Conservation (phyloP, 352 stramenopile genomes). For the Phytophthora capsici region DNA sequence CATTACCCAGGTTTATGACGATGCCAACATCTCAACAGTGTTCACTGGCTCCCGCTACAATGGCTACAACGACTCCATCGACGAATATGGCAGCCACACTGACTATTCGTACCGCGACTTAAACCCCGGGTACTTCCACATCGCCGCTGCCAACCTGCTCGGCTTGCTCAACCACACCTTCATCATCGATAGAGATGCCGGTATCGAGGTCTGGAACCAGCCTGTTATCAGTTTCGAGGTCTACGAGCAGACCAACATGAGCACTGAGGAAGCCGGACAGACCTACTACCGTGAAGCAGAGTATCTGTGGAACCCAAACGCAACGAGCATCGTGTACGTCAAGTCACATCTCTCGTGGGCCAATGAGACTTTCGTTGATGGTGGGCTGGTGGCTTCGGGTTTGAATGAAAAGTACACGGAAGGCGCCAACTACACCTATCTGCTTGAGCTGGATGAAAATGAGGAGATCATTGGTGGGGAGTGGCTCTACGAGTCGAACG, state of each 20-base stretch:
- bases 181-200: conserved; percentile 40
- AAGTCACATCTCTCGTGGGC: conserved; percentile 44
- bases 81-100: conserved; percentile 43
- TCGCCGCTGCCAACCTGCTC: conserved; percentile 46
- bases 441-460: conserved; percentile 32
- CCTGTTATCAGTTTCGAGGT: conserved; percentile 49
- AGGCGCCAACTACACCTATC: conserved; percentile 32
- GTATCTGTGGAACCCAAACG: conserved; percentile 48
- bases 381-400: conserved; percentile 26
- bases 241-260: conserved; percentile 28
- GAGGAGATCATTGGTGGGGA: conserved; percentile 39
- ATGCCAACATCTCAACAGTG: conserved; percentile 16
- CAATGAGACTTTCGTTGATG: conserved; percentile 31
- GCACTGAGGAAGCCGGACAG: conserved; percentile 22
- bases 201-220: conserved; percentile 53
- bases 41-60: conserved; percentile 43
- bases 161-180: conserved; percentile 40
- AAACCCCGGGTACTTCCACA: conserved; percentile 44
- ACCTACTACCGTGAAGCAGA: conserved; percentile 32
- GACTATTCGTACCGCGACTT: conserved; percentile 41
- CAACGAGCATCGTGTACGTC: conserved; percentile 41
- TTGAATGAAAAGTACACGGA: too few relatives aligned
- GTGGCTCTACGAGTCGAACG: conserved; percentile 34
- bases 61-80: conserved; percentile 16
- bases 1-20: conserved; percentile 35